Evolutionary conservation across 179 eudicot genomes (phyloP).

Genomic region (Heliamphora pulchella): DNA sequence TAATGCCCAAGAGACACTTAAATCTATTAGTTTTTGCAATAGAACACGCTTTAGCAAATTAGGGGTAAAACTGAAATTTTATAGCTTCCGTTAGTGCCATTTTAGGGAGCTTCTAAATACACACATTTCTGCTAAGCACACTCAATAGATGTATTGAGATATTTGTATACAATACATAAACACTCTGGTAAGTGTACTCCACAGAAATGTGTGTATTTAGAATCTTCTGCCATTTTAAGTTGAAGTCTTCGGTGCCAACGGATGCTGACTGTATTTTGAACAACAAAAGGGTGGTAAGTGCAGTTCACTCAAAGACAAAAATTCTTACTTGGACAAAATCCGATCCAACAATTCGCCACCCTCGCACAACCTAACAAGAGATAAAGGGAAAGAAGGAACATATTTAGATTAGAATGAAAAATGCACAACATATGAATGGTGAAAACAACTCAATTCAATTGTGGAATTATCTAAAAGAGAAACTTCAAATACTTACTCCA

Average conservation of each 20-base stretch:
- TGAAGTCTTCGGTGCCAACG: not conserved
- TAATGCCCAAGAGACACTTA: not conserved
- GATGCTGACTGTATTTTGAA: not conserved
- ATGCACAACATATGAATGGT: not conserved
- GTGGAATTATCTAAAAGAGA: not conserved
- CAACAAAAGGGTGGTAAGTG: not conserved
- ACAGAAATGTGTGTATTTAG: too few relatives aligned
- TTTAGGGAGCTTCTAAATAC: too few relatives aligned
- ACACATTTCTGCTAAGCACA: too few relatives aligned
- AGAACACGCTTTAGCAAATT: not conserved
- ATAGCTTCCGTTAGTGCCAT: not conserved
- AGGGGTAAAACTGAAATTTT: not conserved
- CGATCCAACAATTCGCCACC: constrained; percentile 97
- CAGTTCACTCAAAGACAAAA: not conserved
- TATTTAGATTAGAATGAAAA: not conserved
- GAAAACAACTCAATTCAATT: not conserved
- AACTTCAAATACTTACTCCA: constrained; percentile 73
- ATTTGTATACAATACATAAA: too few relatives aligned
- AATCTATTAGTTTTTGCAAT: not conserved
- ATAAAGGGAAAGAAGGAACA: not conserved
- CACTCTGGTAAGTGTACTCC: too few relatives aligned
- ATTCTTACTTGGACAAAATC: constrained; percentile 73
- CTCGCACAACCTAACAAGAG: constrained; percentile 67
- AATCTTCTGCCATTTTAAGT: too few relatives aligned
- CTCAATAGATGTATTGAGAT: too few relatives aligned